A percentile compares a stretch with the other conserved stretches of the same genome.
Evolutionary conservation across 2,329 filamentous ascomycete genomes (phyloP).

Genomic region (Fusarium siculi): DNA sequence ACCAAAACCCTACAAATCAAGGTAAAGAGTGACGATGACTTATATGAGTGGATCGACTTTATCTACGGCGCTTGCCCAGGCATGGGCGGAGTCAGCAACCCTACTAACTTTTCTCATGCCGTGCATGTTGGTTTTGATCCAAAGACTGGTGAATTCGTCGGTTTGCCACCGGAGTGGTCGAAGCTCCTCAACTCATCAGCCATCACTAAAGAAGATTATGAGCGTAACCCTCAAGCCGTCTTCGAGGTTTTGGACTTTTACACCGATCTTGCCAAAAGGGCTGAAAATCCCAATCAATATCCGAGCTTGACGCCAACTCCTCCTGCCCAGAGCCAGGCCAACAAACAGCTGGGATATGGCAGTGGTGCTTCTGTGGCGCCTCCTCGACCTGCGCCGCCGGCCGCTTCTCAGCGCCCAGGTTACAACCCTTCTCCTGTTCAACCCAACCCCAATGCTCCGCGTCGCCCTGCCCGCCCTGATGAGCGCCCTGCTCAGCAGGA

Average conservation of each 20-base stretch:
- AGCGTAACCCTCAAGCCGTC: conserved; percentile 90
- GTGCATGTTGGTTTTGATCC: conserved; percentile 98
- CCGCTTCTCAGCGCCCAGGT: conserved; percentile 56
- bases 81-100: conserved; percentile 98
- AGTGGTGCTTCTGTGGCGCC: conserved; percentile 71
- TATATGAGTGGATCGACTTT: conserved; percentile 99
- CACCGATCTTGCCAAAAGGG: conserved; percentile 81
- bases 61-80: conserved; percentile 97
- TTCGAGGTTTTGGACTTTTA: conserved; percentile 88
- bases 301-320: conserved; percentile 75
- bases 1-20: conserved; percentile 89
- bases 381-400: conserved; percentile 70
- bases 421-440: conserved; percentile 53
- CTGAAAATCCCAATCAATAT: conserved; percentile 76
- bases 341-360: conserved; percentile 71
- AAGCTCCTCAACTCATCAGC: conserved; percentile 95
- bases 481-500: conserved; percentile 48
- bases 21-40: conserved; percentile 94
- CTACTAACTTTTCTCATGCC: conserved; percentile 96
- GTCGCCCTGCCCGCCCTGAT: conserved; percentile 57
- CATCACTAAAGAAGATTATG: conserved; percentile 98
- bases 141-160: conserved; percentile 93
- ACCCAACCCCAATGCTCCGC: conserved; percentile 52
- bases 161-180: conserved; percentile 95
- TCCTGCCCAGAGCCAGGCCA: conserved; percentile 64